These are phyloP conservation scores for Ascomycota sp. DNA, from an alignment of 2,329 filamentous ascomycete species.

Conservation along the genomic window DNA sequence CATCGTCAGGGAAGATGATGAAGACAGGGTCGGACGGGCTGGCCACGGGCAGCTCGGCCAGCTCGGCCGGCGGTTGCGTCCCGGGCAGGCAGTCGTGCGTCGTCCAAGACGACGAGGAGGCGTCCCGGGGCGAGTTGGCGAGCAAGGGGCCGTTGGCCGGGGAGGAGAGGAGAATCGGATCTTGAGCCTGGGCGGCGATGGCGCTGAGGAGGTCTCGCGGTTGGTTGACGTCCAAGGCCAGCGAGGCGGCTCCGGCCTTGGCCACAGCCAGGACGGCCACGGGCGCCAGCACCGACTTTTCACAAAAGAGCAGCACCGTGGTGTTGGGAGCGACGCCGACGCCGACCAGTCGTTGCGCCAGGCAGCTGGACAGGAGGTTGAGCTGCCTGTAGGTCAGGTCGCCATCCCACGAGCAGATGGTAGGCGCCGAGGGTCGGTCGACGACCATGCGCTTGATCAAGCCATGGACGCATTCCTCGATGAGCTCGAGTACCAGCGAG, in stretches of 20 bases:
- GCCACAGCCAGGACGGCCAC: conserved; percentile 8
- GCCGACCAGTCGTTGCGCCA: conserved; percentile 1
- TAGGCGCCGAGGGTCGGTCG: not conserved
- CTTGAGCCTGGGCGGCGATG: not conserved
- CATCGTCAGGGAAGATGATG: not conserved
- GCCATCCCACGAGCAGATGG: conserved; percentile 2
- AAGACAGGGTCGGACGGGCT: conserved; percentile 1
- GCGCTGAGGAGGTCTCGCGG: not conserved
- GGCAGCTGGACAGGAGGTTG: conserved; percentile 1
- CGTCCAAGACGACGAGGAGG: not conserved
- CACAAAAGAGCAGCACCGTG: conserved; percentile 2
- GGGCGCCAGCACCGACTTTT: conserved; percentile 7
- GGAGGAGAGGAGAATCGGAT: not conserved
- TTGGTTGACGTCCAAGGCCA: conserved; percentile 3
- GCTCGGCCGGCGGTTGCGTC: not conserved
- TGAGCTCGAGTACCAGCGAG: no score
- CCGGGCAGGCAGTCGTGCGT: not conserved
- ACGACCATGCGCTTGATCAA: conserved; percentile 1
- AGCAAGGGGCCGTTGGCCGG: not conserved
- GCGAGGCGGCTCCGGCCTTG: conserved; percentile 8
- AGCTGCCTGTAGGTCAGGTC: conserved; percentile 2
- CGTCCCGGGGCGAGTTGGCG: not conserved
- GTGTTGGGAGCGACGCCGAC: not conserved
- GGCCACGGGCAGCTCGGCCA: not conserved
- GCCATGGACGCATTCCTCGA: conserved; percentile 2